phyloP scores from a whole-genome alignment of 108 stramenopile species.

The Pseudonitzschia delicatissima region DNA sequence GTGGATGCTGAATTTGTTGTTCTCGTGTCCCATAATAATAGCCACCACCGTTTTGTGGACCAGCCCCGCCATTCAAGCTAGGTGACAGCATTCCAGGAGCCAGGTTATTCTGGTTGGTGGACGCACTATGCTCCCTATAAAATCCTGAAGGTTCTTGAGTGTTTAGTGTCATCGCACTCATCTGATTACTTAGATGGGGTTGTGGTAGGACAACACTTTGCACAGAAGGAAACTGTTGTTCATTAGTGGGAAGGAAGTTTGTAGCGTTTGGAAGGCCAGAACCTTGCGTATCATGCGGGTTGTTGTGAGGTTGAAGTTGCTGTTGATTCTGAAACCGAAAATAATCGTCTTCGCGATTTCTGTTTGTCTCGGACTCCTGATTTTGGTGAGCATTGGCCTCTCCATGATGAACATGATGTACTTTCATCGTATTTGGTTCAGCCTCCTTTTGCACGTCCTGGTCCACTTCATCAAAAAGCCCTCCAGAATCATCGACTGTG shows the following conservation, averaged over 20 bases:
- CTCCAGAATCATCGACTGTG: constrained; percentile 27
- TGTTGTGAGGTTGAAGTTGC: constrained; percentile 22
- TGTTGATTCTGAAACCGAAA: constrained; percentile 19
- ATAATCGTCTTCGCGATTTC: constrained; percentile 34
- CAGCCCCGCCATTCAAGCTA: constrained; percentile 26
- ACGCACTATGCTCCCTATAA: constrained; percentile 26
- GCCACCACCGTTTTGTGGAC: constrained; percentile 6
- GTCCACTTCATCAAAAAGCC: constrained; percentile 63
- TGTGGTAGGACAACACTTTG: constrained; percentile 7
- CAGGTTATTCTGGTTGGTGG: neutral
- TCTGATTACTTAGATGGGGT: neutral
- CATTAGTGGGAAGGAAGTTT: neutral
- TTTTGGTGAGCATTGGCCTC: constrained; percentile 9
- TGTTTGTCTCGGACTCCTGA: constrained; percentile 22
- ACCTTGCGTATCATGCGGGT: constrained; percentile 10
- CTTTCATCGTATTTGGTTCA: constrained; percentile 8
- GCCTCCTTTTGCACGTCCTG: constrained; percentile 29
- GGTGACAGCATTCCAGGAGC: constrained; percentile 8
- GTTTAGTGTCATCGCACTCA: neutral
- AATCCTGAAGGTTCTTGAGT: constrained; percentile 6
- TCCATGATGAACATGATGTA: constrained; percentile 17
- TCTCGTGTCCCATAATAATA: constrained; percentile 26
- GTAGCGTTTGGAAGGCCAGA: neutral
- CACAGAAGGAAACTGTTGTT: neutral
- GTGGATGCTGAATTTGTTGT: constrained; percentile 17